phyloP scores from a whole-genome alignment of 2,329 filamentous ascomycete genomes.

The Aureobasidium sp. region DNA sequence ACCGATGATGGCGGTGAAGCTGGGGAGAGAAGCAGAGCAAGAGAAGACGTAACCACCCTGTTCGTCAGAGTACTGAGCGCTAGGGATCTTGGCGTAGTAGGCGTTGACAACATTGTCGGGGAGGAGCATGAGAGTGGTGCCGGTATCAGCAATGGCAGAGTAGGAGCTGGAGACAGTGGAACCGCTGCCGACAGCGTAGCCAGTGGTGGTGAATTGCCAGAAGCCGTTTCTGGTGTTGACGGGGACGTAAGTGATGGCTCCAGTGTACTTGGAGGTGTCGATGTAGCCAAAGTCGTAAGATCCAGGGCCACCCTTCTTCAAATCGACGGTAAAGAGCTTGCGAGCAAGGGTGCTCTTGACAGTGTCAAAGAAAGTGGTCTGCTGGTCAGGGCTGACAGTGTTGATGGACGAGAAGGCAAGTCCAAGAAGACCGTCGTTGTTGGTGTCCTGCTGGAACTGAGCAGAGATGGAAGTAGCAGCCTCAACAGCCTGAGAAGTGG shows the following conservation, averaged over 20 bases:
- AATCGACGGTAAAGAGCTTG: constrained; percentile 51
- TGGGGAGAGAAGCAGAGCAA: constrained; percentile 45
- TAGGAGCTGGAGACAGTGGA: constrained; percentile 36
- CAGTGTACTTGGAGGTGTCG: constrained; percentile 51
- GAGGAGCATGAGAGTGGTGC: constrained; percentile 59
- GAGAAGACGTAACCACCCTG: constrained; percentile 52
- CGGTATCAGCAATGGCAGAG: constrained; percentile 59
- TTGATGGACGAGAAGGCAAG: constrained; percentile 55
- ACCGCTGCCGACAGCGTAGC: constrained; percentile 47
- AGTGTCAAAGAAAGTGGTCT: constrained; percentile 55
- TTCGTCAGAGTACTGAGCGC: constrained; percentile 41
- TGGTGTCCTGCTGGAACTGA: constrained; percentile 43
- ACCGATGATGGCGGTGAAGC: constrained; percentile 47
- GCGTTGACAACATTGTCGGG: constrained; percentile 45
- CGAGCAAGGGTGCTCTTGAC: constrained; percentile 44
- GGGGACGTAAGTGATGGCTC: constrained; percentile 48
- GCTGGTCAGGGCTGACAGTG: constrained; percentile 43
- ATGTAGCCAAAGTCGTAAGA: constrained; percentile 55
- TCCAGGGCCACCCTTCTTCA: constrained; percentile 47
- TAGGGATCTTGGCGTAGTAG: constrained; percentile 50
- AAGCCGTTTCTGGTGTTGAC: constrained; percentile 54
- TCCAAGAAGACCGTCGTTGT: constrained; percentile 54
- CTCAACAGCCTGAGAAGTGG: constrained; percentile 57
- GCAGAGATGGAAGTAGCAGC: constrained; percentile 53
- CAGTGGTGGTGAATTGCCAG: constrained; percentile 54